These are phyloP conservation scores for Globisporangium lucens DNA, from an alignment of 352 stramenopile species.

Conservation along the genomic window DNA sequence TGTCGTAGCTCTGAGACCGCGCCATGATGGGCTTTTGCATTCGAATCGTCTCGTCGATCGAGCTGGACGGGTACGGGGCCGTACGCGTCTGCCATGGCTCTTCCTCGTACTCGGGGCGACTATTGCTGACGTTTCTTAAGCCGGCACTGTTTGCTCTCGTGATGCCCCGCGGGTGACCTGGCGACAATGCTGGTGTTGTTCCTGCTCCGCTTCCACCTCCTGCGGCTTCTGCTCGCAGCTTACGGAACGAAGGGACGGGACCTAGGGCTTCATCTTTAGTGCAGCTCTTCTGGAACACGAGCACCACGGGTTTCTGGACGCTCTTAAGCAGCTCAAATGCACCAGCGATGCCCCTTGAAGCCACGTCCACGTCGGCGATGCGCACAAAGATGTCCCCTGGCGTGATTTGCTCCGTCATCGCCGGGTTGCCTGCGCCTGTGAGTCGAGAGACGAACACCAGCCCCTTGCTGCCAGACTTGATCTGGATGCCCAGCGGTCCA, in stretches of 20 bases:
- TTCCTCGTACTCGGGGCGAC: neutral
- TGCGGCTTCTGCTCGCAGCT: slow-evolving; percentile 42
- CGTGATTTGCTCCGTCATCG: slow-evolving; percentile 48
- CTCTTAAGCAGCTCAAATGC: slow-evolving; percentile 77
- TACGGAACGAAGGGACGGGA: slow-evolving; percentile 56
- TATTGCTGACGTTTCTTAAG: neutral
- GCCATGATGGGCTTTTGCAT: slow-evolving; percentile 17
- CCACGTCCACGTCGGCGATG: slow-evolving; percentile 69
- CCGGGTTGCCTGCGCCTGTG: slow-evolving; percentile 55
- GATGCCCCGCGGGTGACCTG: slow-evolving; percentile 21
- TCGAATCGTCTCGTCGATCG: slow-evolving; percentile 11
- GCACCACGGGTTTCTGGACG: slow-evolving; percentile 74
- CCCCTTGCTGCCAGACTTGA: slow-evolving; percentile 61
- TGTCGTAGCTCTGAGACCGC: slow-evolving; percentile 25
- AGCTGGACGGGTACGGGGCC: slow-evolving; percentile 7
- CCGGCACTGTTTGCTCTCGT: slow-evolving; percentile 27
- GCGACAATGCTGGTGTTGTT: slow-evolving; percentile 23
- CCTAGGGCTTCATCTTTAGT: slow-evolving; percentile 16
- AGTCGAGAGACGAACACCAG: slow-evolving; percentile 73
- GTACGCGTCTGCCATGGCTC: slow-evolving; percentile 20
- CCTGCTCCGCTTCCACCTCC: neutral
- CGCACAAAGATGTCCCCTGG: slow-evolving; percentile 75
- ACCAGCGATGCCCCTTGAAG: slow-evolving; percentile 61
- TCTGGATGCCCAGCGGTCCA: slow-evolving; percentile 78
- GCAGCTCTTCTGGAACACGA: slow-evolving; percentile 64